Evolutionary conservation across 2,329 filamentous ascomycete genomes (phyloP).

Genomic region (Hymenoscyphus salicellus): DNA sequence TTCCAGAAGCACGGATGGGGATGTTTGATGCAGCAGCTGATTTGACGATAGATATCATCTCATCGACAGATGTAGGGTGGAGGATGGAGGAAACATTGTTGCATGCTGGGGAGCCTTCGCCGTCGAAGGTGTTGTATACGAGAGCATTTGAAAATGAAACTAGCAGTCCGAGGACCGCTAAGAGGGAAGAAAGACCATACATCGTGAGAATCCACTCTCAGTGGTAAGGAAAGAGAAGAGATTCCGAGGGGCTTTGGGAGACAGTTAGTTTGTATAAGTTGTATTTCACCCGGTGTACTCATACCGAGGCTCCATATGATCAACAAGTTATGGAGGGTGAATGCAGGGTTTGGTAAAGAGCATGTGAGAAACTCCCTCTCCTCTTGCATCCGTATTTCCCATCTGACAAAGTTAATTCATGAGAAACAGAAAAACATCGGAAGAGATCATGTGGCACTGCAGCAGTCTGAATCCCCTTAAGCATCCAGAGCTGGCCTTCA

Average conservation of each 20-base stretch:
- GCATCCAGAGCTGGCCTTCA: neutral
- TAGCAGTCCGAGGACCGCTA: neutral
- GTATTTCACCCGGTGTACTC: neutral
- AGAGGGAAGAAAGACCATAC: neutral
- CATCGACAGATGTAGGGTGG: slow-evolving; percentile 14
- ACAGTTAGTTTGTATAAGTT: neutral
- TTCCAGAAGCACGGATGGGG: slow-evolving; percentile 21
- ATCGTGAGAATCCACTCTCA: neutral
- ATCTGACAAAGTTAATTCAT: neutral
- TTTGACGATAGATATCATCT: slow-evolving; percentile 22
- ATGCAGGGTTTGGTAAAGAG: neutral
- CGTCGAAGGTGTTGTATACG: slow-evolving; percentile 21
- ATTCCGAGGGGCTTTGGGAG: neutral
- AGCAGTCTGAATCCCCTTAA: neutral
- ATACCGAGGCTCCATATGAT: neutral
- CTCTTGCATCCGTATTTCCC: neutral
- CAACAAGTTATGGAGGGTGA: neutral
- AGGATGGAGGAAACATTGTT: slow-evolving; percentile 18
- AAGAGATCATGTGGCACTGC: neutral
- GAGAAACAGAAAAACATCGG: neutral
- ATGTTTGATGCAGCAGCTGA: slow-evolving; percentile 15
- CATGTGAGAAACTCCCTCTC: neutral
- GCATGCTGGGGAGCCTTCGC: slow-evolving; percentile 21
- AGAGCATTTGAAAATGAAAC: neutral
- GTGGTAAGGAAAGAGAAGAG: neutral